phyloP scores from a whole-genome alignment of 768 basidiomycete species.

The Lactifluus rugatus region DNA sequence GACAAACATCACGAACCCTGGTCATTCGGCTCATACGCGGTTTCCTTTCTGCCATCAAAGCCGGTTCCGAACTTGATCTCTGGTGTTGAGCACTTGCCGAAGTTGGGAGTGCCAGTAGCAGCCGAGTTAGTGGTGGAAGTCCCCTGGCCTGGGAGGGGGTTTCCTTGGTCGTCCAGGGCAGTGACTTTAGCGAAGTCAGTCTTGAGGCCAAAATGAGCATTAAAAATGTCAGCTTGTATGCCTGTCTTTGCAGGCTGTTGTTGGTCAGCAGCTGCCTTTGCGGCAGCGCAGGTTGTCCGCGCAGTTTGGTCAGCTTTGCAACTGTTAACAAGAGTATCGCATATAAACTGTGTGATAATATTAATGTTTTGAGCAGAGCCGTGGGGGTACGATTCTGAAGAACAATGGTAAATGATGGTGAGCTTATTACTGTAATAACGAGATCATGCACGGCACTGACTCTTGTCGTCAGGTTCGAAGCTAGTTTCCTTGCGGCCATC shows the following conservation, averaged over 20 bases:
- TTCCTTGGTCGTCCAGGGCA: constrained; percentile 39
- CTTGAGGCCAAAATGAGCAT: constrained; percentile 43
- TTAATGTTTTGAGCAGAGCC: constrained; percentile 51
- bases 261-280: constrained; percentile 27
- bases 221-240: constrained; percentile 33
- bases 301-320: constrained; percentile 48
- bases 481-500: constrained; percentile 44
- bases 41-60: constrained; percentile 45
- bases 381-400: constrained; percentile 32
- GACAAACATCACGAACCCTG: constrained; percentile 6
- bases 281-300: constrained; percentile 38
- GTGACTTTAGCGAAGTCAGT: constrained; percentile 25
- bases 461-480: constrained; percentile 42
- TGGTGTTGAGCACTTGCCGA: constrained; percentile 48
- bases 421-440: constrained; percentile 23
- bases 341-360: constrained; percentile 52
- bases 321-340: constrained; percentile 42
- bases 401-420: constrained; percentile 25
- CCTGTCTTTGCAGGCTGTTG: constrained; percentile 19
- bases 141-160: constrained; percentile 19
- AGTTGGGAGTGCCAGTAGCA: constrained; percentile 27
- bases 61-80: constrained; percentile 45
- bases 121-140: constrained; percentile 1
- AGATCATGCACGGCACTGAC: constrained; percentile 22
- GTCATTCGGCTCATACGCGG: constrained; percentile 45